phyloP scores from a whole-genome alignment of 2,329 filamentous ascomycete species.

The Fusarium xyrophilum region DNA sequence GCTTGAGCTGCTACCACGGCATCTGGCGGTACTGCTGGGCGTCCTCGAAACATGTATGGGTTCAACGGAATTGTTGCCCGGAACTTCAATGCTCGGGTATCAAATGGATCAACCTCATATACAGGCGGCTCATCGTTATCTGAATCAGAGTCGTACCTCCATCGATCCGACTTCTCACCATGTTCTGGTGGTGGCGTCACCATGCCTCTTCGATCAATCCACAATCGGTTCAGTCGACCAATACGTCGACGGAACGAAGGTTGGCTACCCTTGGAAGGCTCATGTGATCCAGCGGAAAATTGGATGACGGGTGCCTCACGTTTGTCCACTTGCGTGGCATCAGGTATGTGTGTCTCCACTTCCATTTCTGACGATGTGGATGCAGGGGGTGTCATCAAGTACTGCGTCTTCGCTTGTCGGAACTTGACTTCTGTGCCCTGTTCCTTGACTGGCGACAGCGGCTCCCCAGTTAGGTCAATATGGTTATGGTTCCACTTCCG shows the following conservation, averaged over 20 bases:
- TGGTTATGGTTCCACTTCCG: conserved; percentile 90
- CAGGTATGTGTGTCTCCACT: conserved; percentile 56
- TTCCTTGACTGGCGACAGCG: conserved; percentile 79
- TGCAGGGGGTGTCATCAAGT: conserved; percentile 70
- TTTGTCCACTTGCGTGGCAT: conserved; percentile 52
- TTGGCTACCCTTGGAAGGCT: conserved; percentile 51
- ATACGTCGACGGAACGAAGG: conserved; percentile 83
- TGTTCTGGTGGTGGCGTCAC: conserved; percentile 56
- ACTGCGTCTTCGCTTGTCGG: conserved; percentile 74
- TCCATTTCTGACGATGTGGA: conserved; percentile 65
- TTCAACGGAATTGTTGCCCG: conserved; percentile 64
- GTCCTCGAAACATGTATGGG: conserved; percentile 50
- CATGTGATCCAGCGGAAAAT: conserved; percentile 54
- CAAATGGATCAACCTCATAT: conserved; percentile 78
- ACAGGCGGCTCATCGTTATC: conserved; percentile 80
- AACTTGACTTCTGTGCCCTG: conserved; percentile 68
- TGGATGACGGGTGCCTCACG: conserved; percentile 50
- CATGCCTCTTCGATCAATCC: conserved; percentile 84
- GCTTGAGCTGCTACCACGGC: conserved; percentile 35
- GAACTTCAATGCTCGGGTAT: conserved; percentile 65
- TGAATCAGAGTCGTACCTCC: conserved; percentile 88
- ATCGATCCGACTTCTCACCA: conserved; percentile 66
- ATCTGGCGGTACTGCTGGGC: conserved; percentile 46
- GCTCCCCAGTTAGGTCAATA: conserved; percentile 85
- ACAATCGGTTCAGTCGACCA: conserved; percentile 82